Conservation (phyloP, 306 rosid genomes). For the Quercus bicolor region DNA sequence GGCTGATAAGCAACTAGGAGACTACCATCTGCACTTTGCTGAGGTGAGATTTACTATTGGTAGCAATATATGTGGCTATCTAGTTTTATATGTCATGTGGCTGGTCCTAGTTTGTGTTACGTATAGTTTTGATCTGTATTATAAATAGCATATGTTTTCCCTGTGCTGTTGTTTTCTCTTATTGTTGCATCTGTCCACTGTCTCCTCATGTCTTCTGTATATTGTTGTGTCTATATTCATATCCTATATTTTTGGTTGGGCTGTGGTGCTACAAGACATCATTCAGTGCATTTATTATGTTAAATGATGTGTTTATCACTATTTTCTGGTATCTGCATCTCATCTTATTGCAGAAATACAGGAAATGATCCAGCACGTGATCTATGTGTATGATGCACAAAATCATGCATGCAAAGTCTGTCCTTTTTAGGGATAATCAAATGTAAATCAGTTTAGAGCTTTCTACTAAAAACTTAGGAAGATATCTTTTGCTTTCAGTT, state of each 20-base stretch:
- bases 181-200: not conserved
- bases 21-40: conserved; percentile 79
- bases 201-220: too few species aligned
- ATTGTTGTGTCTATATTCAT: not conserved
- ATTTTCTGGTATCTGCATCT: not conserved
- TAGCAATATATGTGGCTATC: not conserved
- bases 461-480: not conserved
- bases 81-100: not conserved
- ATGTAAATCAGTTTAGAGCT: not conserved
- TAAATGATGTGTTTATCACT: not conserved
- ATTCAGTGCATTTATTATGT: not conserved
- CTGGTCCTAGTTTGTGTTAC: not conserved
- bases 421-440: not conserved
- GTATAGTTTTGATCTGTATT: not conserved
- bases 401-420: not conserved
- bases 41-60: conserved; percentile 62
- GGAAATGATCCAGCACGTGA: not conserved
- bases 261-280: not conserved
- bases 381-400: not conserved
- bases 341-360: not conserved
- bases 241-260: not conserved
- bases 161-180: not conserved
- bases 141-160: not conserved
- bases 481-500: not conserved
- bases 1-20: conserved; percentile 90